Conservation (phyloP, 2,329 filamentous ascomycete species). For the Penicillium sp. region DNA sequence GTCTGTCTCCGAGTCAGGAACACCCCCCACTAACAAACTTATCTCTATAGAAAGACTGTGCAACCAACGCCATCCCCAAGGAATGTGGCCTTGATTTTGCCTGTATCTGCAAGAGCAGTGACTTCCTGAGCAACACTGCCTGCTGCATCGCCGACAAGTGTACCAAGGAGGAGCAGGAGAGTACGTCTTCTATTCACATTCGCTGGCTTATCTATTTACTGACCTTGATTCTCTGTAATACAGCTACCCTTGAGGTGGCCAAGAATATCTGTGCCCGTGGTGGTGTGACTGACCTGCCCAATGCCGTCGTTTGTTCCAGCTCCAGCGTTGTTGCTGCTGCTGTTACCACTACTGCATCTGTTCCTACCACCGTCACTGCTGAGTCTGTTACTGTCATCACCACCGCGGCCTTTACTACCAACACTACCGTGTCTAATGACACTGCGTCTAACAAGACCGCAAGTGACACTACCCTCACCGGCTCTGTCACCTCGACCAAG, state of each 20-base stretch:
- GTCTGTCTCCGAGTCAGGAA: background rate
- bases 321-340: slow-evolving; percentile 10
- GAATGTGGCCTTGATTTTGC: slow-evolving; percentile 41
- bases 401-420: background rate
- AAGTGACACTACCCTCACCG: slow-evolving; percentile 9
- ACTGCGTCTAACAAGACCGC: slow-evolving; percentile 8
- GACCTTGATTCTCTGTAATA: slow-evolving; percentile 1
- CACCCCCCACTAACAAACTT: slow-evolving; percentile 1
- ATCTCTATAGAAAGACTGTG: slow-evolving; percentile 33
- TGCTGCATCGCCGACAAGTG: slow-evolving; percentile 50
- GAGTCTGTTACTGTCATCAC: no score
- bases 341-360: slow-evolving; percentile 6
- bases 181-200: slow-evolving; percentile 21
- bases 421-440: slow-evolving; percentile 9
- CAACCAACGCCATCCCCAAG: slow-evolving; percentile 39
- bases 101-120: slow-evolving; percentile 47
- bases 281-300: slow-evolving; percentile 35
- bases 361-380: no score
- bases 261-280: slow-evolving; percentile 37
- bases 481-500: background rate
- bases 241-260: slow-evolving; percentile 36
- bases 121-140: slow-evolving; percentile 47
- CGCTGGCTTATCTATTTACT: background rate
- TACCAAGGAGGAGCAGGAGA: slow-evolving; percentile 37
- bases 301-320: slow-evolving; percentile 28